A percentile compares a stretch with the other conserved stretches of the same genome.
These are phyloP conservation scores for Tulasnella sp. DNA, from an alignment of 768 basidiomycete genomes.

Conservation along the genomic window DNA sequence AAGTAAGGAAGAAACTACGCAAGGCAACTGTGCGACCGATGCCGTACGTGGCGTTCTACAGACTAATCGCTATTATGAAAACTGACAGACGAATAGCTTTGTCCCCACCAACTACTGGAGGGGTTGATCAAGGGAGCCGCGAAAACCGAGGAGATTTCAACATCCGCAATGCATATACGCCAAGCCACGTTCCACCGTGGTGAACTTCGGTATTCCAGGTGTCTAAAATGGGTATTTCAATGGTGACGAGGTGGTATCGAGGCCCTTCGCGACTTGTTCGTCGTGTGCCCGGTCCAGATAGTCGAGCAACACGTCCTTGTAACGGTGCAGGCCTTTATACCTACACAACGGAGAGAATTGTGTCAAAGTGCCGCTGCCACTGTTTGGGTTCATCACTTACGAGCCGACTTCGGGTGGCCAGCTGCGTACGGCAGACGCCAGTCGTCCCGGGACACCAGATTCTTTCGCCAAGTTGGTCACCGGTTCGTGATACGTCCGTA, in stretches of 20 bases:
- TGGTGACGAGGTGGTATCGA: conserved; percentile 9
- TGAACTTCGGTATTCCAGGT: background rate
- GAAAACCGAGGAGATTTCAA: background rate
- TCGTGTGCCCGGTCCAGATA: conserved; percentile 30
- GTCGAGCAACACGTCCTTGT: conserved; percentile 27
- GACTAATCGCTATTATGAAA: background rate
- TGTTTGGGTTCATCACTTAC: conserved; percentile 29
- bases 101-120: conserved; percentile 12
- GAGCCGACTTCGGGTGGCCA: conserved; percentile 51
- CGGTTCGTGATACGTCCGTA: conserved; percentile 50
- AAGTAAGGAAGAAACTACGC: conserved; percentile 70
- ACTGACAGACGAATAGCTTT: background rate
- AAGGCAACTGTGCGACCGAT: conserved; percentile 64
- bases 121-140: background rate
- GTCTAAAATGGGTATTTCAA: conserved; percentile 15
- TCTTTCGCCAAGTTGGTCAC: conserved; percentile 42
- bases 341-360: conserved; percentile 20
- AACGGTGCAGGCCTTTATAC: conserved; percentile 28
- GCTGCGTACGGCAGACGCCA: conserved; percentile 50
- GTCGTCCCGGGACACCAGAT: conserved; percentile 44
- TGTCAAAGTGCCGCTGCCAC: conserved; percentile 18
- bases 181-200: no score
- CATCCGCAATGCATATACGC: no score
- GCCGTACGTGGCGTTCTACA: conserved; percentile 54
- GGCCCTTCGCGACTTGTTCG: conserved; percentile 25